These are phyloP conservation scores for Fusarium domesticum DNA, from an alignment of 2,329 filamentous ascomycete species.

Conservation along the genomic window DNA sequence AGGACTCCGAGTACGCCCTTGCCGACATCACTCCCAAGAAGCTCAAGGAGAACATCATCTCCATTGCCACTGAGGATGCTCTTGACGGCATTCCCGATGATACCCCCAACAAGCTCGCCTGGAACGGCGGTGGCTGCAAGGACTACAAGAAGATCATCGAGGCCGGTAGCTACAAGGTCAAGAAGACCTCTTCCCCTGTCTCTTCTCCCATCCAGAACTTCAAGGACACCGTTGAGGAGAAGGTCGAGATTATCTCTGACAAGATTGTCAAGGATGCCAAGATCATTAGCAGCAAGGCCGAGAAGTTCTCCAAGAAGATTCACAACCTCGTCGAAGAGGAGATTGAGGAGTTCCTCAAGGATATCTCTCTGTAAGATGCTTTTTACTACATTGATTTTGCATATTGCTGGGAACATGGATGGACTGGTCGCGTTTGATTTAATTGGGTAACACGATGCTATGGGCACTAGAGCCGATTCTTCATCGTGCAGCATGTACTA, in stretches of 20 bases:
- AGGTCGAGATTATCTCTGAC: slow-evolving; percentile 57
- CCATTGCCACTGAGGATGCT: slow-evolving; percentile 73
- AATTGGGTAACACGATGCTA: slow-evolving; percentile 31
- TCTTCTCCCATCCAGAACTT: slow-evolving; percentile 53
- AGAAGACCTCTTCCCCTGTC: slow-evolving; percentile 38
- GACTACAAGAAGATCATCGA: slow-evolving; percentile 85
- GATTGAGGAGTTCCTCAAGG: slow-evolving; percentile 57
- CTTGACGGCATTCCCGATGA: slow-evolving; percentile 79
- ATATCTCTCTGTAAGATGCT: slow-evolving; percentile 41
- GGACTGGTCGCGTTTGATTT: slow-evolving; percentile 16
- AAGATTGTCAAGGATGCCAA: slow-evolving; percentile 55
- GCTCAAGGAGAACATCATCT: slow-evolving; percentile 85
- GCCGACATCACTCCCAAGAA: slow-evolving; percentile 87
- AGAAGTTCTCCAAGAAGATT: slow-evolving; percentile 62
- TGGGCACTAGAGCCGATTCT: slow-evolving; percentile 19
- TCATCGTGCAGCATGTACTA: slow-evolving; percentile 15
- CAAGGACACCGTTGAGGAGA: slow-evolving; percentile 57
- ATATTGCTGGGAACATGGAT: slow-evolving; percentile 27
- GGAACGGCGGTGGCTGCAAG: slow-evolving; percentile 93
- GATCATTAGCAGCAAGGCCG: slow-evolving; percentile 52
- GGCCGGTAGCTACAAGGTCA: slow-evolving; percentile 66
- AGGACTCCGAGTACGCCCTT: slow-evolving; percentile 87
- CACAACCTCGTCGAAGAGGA: slow-evolving; percentile 60
- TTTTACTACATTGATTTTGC: slow-evolving; percentile 27
- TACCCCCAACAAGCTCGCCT: slow-evolving; percentile 94